A percentile compares a stretch with the other conserved stretches of the same genome.
Evolutionary conservation across 805 yeast species (phyloP).

Genomic region (Starmerella asiatica): DNA sequence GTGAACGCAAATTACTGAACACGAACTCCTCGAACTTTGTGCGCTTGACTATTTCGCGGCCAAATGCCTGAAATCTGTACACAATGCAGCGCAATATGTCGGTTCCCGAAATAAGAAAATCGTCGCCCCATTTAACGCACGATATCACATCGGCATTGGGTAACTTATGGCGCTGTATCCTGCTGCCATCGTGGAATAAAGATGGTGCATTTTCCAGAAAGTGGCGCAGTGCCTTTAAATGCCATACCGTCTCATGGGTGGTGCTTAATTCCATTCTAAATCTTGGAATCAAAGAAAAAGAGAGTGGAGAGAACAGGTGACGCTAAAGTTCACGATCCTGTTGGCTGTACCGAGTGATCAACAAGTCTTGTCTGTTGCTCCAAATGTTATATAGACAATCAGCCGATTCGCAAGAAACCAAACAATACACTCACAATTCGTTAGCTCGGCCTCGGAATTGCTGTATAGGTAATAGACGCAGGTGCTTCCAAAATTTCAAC

Average conservation of each 20-base stretch:
- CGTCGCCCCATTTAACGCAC: conserved; percentile 86
- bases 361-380: too few species aligned
- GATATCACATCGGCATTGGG: conserved; percentile 85
- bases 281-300: too few species aligned
- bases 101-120: conserved; percentile 86
- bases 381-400: too few species aligned
- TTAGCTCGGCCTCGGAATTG: too few species aligned
- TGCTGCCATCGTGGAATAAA: conserved; percentile 80
- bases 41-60: conserved; percentile 68
- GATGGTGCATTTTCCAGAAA: conserved; percentile 91
- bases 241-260: conserved; percentile 1
- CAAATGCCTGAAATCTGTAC: conserved; percentile 79
- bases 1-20: conserved; percentile 74
- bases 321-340: too few species aligned
- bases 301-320: too few species aligned
- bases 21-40: conserved; percentile 96
- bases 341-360: too few species aligned
- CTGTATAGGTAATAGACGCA: too few species aligned
- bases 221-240: conserved; percentile 39
- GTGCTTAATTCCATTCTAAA: too few species aligned
- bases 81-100: conserved; percentile 88
- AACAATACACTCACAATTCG: too few species aligned
- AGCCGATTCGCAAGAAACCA: too few species aligned
- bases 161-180: conserved; percentile 69
- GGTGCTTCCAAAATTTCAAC: too few species aligned